These are phyloP conservation scores for Botrytis byssoidea DNA, from an alignment of 2,329 filamentous ascomycete species.

Conservation along the genomic window DNA sequence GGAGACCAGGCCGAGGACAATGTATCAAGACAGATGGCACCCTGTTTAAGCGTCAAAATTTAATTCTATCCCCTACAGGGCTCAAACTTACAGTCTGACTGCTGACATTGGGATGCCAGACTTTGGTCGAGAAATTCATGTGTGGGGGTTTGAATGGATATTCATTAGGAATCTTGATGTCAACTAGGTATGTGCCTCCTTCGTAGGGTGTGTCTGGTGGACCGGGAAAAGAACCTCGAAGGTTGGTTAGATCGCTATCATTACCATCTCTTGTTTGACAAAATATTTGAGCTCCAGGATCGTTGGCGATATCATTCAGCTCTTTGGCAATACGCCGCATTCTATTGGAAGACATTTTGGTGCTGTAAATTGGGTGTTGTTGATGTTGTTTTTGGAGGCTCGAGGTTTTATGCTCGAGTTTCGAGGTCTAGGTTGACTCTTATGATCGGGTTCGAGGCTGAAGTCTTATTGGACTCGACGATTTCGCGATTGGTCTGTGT, in stretches of 20 bases:
- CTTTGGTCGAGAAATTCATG: conserved; percentile 89
- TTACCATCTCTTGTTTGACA: conserved; percentile 60
- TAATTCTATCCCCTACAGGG: not conserved
- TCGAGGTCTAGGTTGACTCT: not conserved
- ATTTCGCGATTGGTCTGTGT: conserved; percentile 13
- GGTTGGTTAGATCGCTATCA: conserved; percentile 69
- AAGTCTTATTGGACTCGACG: not conserved
- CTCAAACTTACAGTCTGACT: conserved; percentile 73
- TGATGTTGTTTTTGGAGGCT: not conserved
- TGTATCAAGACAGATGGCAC: conserved; percentile 95
- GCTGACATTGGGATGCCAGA: conserved; percentile 98
- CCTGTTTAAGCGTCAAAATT: conserved; percentile 52
- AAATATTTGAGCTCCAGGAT: conserved; percentile 73
- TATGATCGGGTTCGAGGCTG: not conserved
- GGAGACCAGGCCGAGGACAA: conserved; percentile 89
- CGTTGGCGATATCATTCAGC: conserved; percentile 69
- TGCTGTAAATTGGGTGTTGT: not conserved
- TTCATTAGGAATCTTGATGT: conserved; percentile 81
- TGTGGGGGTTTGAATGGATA: conserved; percentile 92
- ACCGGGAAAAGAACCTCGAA: conserved; percentile 79
- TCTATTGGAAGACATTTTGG: conserved; percentile 38
- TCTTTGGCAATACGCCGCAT: conserved; percentile 68
- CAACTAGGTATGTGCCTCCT: conserved; percentile 76
- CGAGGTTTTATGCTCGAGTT: not conserved
- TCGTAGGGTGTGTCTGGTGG: conserved; percentile 94